A percentile compares a stretch with the other conserved stretches of the same genome.
phyloP scores from a whole-genome alignment of 768 basidiomycete genomes.

The Phanerochaete carnosa region DNA sequence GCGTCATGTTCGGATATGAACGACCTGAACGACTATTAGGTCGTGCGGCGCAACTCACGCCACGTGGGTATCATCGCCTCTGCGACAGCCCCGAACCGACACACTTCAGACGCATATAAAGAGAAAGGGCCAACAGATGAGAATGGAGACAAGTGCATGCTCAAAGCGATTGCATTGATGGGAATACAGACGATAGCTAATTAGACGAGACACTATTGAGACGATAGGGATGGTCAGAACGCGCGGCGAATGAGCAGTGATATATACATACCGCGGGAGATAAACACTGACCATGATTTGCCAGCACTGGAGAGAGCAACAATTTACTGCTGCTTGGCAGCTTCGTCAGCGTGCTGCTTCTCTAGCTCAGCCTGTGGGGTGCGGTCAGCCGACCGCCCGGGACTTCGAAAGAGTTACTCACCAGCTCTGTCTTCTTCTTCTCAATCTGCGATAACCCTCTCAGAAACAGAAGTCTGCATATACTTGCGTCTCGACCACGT shows the following conservation, averaged over 20 bases:
- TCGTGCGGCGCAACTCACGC: not conserved
- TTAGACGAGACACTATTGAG: not conserved
- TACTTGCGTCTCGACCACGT: conserved; percentile 11
- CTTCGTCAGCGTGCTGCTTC: conserved; percentile 20
- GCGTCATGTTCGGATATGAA: no score
- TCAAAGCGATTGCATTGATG: not conserved
- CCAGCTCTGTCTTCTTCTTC: conserved; percentile 30
- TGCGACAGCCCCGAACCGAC: no score
- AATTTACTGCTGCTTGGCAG: not conserved
- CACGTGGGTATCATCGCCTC: not conserved
- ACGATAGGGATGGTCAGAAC: not conserved
- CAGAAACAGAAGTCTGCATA: not conserved
- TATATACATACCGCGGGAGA: no score
- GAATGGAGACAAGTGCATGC: not conserved
- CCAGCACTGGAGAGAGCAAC: not conserved
- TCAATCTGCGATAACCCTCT: conserved; percentile 20
- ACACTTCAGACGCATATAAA: no score
- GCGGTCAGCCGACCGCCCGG: not conserved
- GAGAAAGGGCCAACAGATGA: no score
- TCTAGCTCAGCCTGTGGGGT: conserved; percentile 27
- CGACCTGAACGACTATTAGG: not conserved
- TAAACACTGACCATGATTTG: no score
- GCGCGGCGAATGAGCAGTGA: no score
- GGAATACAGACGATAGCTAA: not conserved
- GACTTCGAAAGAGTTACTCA: conserved; percentile 12